Evolutionary conservation across 495 filamentous ascomycete species (phyloP).

Genomic region (Penicillium angulare): DNA sequence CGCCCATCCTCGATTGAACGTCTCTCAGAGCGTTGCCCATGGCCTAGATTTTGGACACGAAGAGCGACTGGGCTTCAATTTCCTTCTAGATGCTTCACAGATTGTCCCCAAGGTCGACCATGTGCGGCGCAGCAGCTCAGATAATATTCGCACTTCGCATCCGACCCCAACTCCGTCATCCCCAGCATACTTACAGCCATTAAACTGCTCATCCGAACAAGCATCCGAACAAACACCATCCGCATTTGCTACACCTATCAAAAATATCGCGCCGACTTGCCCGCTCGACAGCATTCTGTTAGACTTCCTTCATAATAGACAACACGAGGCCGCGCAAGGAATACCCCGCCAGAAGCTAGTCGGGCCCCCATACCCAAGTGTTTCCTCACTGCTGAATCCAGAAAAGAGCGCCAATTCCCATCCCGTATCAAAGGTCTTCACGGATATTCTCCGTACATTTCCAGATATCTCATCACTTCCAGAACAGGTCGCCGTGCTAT

Average conservation of each 20-base stretch:
- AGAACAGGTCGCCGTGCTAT: constrained; percentile 76
- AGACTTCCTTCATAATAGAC: constrained; percentile 71
- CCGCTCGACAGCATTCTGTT: constrained; percentile 71
- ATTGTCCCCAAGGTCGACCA: constrained; percentile 42
- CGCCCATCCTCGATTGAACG: constrained; percentile 22
- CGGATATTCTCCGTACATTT: constrained; percentile 74
- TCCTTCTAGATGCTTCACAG: constrained; percentile 57
- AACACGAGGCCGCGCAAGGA: constrained; percentile 61
- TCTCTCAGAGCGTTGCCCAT: constrained; percentile 51
- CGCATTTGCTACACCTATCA: constrained; percentile 50
- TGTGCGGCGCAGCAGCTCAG: constrained; percentile 31
- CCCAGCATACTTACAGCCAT: constrained; percentile 25
- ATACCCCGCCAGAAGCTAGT: constrained; percentile 57
- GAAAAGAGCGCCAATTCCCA: constrained; percentile 59
- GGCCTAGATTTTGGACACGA: constrained; percentile 54
- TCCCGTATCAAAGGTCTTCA: constrained; percentile 77
- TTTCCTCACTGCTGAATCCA: constrained; percentile 71
- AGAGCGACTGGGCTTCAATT: constrained; percentile 67
- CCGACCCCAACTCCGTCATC: constrained; percentile 22
- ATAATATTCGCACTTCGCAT: constrained; percentile 22
- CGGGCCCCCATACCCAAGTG: constrained; percentile 72
- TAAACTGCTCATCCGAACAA: constrained; percentile 24
- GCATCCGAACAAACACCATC: too few relatives aligned
- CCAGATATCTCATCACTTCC: constrained; percentile 66
- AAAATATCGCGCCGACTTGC: constrained; percentile 63